These are phyloP conservation scores for Backusella liffmaniae DNA, from an alignment of 192 early-diverging fungal species.

Conservation along the genomic window DNA sequence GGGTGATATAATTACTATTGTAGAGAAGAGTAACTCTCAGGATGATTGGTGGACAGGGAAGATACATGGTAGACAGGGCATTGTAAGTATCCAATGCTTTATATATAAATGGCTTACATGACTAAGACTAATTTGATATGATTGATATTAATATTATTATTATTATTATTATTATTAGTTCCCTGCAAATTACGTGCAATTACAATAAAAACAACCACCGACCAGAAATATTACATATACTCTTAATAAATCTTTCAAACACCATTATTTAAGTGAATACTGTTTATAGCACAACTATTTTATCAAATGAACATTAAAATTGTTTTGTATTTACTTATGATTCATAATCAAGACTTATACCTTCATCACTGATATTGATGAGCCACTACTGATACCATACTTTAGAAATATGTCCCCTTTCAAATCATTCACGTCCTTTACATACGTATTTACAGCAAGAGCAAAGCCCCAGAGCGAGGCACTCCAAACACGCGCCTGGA, in stretches of 20 bases:
- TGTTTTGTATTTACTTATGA: no score
- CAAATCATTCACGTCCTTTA: no score
- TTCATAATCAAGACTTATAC: no score
- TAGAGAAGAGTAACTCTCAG: slow-evolving; percentile 36
- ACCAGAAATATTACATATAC: not conserved
- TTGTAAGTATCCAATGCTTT: slow-evolving; percentile 4
- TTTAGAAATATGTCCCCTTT: no score
- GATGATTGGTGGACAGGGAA: slow-evolving; percentile 48
- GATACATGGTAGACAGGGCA: slow-evolving; percentile 23
- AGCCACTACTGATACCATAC: no score
- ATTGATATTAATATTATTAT: not conserved
- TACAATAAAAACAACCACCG: not conserved
- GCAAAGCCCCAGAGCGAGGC: no score
- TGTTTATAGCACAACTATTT: not conserved
- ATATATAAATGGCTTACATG: not conserved
- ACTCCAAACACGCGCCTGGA: no score
- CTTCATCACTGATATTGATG: no score
- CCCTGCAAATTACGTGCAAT: slow-evolving; percentile 6
- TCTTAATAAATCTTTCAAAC: not conserved
- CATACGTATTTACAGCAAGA: no score
- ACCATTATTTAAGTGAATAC: not conserved
- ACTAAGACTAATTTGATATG: not conserved
- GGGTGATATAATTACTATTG: slow-evolving; percentile 42
- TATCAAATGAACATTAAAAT: not conserved
- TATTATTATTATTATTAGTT: slow-evolving; percentile 4